Percentiles rank a stretch among this genome's conserved stretches.
Conservation (phyloP, 2,329 filamentous ascomycete species). For the Venturia nashicola region DNA sequence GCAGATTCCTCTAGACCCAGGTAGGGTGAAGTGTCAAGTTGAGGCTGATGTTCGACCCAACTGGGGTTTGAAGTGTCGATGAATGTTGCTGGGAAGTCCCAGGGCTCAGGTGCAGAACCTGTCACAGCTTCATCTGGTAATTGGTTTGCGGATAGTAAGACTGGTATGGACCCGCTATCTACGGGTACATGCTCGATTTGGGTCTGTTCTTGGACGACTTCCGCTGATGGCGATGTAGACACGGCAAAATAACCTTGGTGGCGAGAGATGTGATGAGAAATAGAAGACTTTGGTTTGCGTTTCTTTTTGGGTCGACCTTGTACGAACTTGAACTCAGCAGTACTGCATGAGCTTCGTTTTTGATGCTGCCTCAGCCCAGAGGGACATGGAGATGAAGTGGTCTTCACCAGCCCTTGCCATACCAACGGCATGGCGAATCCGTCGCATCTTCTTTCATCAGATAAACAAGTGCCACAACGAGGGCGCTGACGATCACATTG, state of each 20-base stretch:
- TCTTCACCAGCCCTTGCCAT: slow-evolving; percentile 1
- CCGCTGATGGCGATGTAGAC: background rate
- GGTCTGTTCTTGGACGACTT: too few species aligned
- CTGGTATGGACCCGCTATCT: too few species aligned
- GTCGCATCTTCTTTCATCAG: slow-evolving; percentile 13
- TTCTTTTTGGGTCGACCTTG: background rate
- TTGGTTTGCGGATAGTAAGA: too few species aligned
- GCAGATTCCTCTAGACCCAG: background rate
- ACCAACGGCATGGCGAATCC: slow-evolving; percentile 12
- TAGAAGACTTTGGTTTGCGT: background rate
- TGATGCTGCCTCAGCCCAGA: background rate
- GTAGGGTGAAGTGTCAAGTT: background rate
- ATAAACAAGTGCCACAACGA: slow-evolving; percentile 16
- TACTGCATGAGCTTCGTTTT: background rate
- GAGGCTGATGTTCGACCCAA: background rate
- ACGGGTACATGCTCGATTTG: background rate
- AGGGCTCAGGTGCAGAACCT: too few species aligned
- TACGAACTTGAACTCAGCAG: slow-evolving; percentile 1
- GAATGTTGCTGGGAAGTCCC: too few species aligned
- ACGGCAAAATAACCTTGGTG: background rate
- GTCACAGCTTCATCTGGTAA: too few species aligned
- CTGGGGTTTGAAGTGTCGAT: too few species aligned
- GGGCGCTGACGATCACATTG: slow-evolving; percentile 16
- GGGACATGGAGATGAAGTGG: background rate
- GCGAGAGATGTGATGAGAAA: background rate